Evolutionary conservation across 192 early-diverging fungal species (phyloP), one percentile per base, ranked within the genome.

Genomic region (Podila epigama): DNA sequence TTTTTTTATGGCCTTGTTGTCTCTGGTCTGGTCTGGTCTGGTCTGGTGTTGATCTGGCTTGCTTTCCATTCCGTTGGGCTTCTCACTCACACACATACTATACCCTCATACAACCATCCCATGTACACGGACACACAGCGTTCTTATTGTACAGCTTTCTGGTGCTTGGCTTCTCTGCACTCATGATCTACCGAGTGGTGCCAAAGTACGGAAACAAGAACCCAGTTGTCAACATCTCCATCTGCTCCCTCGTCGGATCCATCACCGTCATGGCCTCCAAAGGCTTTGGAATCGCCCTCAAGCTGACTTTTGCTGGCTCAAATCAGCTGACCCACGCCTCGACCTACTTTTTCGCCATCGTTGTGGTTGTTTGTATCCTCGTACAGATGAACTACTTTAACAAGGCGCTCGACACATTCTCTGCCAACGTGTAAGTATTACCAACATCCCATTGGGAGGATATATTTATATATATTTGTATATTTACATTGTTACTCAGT

Each of bases 331-430:
- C 89, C 27, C 92, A 97, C 63, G 83, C 92, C 9, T 95, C 94
- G 48, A 96, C 95, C 9, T 98, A 94, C 66, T 85, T 94, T 22
- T 97, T 98, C 81, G 90, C 88, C 20, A 79, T 91, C 33, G 86
- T 93, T 28, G 93, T 96, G 28, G 81, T 80, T 4, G 77, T 90
- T 4, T 96, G 93, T 71, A 95, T 95, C 58, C 81, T 97, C n/a
- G 91, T 92, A 33, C 97, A 98, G 84, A 94, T 97, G 90, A 98
- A 98, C 81, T 98, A 97, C 81, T 96, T 98, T 64, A 98, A 98
- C 86, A 98, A 97, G 84, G 95, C 97, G 20, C 82, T 98, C 32
- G 95, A 94, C 67, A 81, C 90, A 63, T 98, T 96, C 75, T 93
- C 92, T 27, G 97, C 97, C 52, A 96, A 96, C 71, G 77, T 94